These are phyloP conservation scores for Elaphomyces granulatus DNA, from an alignment of 495 filamentous ascomycete species.

Conservation along the genomic window DNA sequence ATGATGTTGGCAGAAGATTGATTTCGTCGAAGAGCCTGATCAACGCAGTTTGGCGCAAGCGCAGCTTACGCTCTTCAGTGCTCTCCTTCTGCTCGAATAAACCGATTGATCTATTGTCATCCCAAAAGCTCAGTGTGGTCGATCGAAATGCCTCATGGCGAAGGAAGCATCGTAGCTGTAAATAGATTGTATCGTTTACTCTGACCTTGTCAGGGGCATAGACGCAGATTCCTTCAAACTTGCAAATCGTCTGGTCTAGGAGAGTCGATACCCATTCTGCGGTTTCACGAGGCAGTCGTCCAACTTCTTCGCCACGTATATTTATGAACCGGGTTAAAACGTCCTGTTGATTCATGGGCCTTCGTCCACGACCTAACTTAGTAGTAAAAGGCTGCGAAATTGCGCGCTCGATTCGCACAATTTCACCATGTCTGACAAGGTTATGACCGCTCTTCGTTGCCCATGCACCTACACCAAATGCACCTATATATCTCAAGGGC, in stretches of 20 bases:
- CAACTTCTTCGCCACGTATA: conserved; percentile 62
- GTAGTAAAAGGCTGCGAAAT: conserved; percentile 45
- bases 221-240: conserved; percentile 79
- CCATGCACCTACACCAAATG: conserved; percentile 87
- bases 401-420: conserved; percentile 72
- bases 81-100: conserved; percentile 77
- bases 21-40: conserved; percentile 85
- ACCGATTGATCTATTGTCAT: conserved; percentile 57
- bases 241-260: conserved; percentile 82
- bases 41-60: conserved; percentile 74
- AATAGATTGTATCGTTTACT: conserved; percentile 83
- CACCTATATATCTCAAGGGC: conserved; percentile 64
- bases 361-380: conserved; percentile 38
- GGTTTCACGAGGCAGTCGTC: conserved; percentile 74
- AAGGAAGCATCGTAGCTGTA: conserved; percentile 72
- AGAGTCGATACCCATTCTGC: conserved; percentile 91
- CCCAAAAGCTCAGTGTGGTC: conserved; percentile 35
- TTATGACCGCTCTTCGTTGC: conserved; percentile 69
- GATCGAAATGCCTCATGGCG: conserved; percentile 58
- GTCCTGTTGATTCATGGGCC: conserved; percentile 50
- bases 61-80: conserved; percentile 65
- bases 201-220: conserved; percentile 71
- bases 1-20: conserved; percentile 56
- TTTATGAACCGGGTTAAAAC: conserved; percentile 93
- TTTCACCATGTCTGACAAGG: conserved; percentile 61